Base-by-base conservation (phyloP, 1,284 basidiomycete genomes). In the Fistulinella cinereoalba region DNA sequence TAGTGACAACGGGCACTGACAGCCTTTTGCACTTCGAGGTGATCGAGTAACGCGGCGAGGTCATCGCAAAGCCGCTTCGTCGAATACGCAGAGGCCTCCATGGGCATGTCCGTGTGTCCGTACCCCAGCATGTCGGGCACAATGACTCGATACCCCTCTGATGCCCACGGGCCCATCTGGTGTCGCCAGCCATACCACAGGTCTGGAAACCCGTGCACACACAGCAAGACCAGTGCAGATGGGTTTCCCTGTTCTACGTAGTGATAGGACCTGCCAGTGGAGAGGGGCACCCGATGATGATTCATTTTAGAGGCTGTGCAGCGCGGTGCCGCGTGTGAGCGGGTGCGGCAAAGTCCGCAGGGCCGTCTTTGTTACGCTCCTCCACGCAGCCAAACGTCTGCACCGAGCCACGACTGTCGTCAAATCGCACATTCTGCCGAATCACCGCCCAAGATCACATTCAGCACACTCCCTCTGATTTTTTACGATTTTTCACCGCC, bases 91-190 rank as follows among this genome's bases (percentile, higher is more conserved):
- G n/a, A n/a, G n/a, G n/a, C n/a, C n/a, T n/a, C n/a, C n/a, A n/a
- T n/a, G n/a, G 85, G 85, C 58, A 83, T 85, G 54, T 83, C 80
- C 9, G 80, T 81, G 21, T 68, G 75, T 13, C 84, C 85, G 49
- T 86, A 88, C 5, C 85, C 85, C 24, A 86, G 66, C 80, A 83
- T 85, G 62, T 86, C 82, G 8, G 82, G 84, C 1, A 73, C 84
- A 19, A 88, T 64, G 16, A 88, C 81, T n/a, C 85, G 76, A 56
- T 74, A 82, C 10, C 85, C 84, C 38, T 66, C 66, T 36, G 68
- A 63, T 15, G 76, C 78, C 84, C 84, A 88, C 2, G 81, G 77
- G 4, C 70, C 71, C 49, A 88, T 85, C 60, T 85, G 84, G 58
- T 82, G 65, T 40, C 83, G 71, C 84, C 83, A 86, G 25, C 81